These are phyloP conservation scores for Coprinellus aureogranulatus DNA, from an alignment of 768 basidiomycete genomes.

Conservation along the genomic window DNA sequence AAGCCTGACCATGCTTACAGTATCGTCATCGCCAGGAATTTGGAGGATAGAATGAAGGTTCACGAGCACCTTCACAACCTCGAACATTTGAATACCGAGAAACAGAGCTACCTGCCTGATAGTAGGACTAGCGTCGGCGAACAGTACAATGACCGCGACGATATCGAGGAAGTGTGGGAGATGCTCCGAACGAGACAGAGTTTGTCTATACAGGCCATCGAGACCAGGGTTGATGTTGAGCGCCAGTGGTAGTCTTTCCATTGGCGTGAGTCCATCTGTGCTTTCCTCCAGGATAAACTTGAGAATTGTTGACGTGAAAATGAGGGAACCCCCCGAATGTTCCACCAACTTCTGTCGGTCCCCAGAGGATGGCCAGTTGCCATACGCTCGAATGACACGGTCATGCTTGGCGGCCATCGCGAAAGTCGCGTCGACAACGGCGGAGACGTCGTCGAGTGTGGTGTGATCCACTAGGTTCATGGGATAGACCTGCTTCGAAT, in stretches of 20 bases:
- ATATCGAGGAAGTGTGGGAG: not conserved
- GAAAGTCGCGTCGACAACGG: not conserved
- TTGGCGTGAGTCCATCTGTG: not conserved
- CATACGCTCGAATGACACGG: not conserved
- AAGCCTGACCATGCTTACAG: no score
- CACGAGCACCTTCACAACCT: not conserved
- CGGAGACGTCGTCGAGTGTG: not conserved
- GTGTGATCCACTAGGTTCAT: not conserved
- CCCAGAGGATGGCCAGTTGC: not conserved
- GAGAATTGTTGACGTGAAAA: not conserved
- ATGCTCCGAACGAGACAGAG: not conserved
- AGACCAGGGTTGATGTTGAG: not conserved
- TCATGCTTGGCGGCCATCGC: not conserved
- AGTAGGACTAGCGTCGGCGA: not conserved
- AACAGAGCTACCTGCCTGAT: not conserved
- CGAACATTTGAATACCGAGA: not conserved
- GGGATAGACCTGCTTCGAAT: not conserved
- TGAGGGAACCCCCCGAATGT: not conserved
- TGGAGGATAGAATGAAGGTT: constrained; percentile 1
- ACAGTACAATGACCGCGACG: not conserved
- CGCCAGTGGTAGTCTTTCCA: not conserved
- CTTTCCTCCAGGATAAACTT: not conserved
- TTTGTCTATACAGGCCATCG: constrained; percentile 2
- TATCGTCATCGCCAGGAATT: constrained; percentile 1
- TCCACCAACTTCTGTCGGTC: not conserved